Conservation (phyloP, 805 yeast genomes). For the Wickerhamomyces sydowiorum region DNA sequence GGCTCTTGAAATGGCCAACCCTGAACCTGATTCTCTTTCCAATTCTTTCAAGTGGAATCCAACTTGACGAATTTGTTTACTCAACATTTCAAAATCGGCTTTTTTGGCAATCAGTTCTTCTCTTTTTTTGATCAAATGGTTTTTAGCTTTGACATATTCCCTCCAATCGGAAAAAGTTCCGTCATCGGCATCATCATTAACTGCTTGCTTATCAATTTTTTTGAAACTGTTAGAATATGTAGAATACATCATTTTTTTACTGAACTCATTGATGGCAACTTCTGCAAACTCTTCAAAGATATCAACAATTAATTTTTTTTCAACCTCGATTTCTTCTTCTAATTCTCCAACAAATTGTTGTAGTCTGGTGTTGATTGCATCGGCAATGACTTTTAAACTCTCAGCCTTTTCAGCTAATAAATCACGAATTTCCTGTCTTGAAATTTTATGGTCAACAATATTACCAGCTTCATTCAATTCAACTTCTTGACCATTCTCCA, state of each 20-base stretch:
- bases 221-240: conserved; percentile 17
- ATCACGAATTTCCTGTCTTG: conserved; percentile 44
- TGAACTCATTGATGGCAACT: conserved; percentile 57
- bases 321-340: conserved; percentile 29
- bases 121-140: conserved; percentile 46
- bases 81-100: conserved; percentile 25
- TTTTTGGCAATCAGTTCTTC: conserved; percentile 39
- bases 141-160: conserved; percentile 51
- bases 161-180: conserved; percentile 52
- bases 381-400: conserved; percentile 25
- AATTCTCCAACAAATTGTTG: conserved; percentile 25
- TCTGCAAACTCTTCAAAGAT: conserved; percentile 72
- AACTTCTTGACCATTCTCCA: conserved; percentile 27
- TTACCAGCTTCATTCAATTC: conserved; percentile 30
- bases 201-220: conserved; percentile 10
- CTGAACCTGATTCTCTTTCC: conserved; percentile 56
- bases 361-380: conserved; percentile 27
- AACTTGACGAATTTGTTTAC: conserved; percentile 27
- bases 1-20: conserved; percentile 50
- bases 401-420: conserved; percentile 28
- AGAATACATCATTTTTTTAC: conserved; percentile 46
- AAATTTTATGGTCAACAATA: conserved; percentile 30
- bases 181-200: conserved; percentile 21
- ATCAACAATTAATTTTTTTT: conserved; percentile 48
- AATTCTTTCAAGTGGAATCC: conserved; percentile 40